phyloP scores from a whole-genome alignment of 441 rosid species.

The Hura crepitans region DNA sequence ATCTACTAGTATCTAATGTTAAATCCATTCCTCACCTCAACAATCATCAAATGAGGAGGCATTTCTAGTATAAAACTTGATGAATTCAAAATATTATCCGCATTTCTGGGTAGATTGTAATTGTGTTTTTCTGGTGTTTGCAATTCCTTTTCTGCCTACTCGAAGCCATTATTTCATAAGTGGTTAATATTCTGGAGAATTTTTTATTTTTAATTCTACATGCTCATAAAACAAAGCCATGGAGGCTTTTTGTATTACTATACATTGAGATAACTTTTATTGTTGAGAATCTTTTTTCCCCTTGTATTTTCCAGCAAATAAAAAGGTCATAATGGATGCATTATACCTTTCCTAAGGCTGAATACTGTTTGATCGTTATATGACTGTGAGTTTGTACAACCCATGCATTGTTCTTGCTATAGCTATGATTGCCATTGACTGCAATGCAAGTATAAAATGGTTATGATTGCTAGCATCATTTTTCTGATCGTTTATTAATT shows the following conservation, averaged over 20 bases:
- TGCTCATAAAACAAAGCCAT: neutral
- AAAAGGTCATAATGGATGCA: neutral
- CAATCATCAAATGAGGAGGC: neutral
- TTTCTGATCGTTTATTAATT: conserved; percentile 27
- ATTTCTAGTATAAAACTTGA: neutral
- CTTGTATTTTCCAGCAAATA: too few species aligned
- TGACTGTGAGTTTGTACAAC: neutral
- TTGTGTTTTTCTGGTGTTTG: neutral
- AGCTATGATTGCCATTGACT: neutral
- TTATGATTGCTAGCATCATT: conserved; percentile 13
- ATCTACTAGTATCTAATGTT: neutral
- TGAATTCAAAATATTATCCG: neutral
- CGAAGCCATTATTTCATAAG: neutral
- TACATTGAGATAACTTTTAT: neutral
- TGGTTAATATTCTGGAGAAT: neutral
- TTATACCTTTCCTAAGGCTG: neutral
- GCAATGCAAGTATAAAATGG: neutral
- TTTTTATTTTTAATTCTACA: neutral
- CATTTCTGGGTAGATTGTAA: neutral
- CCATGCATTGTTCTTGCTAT: neutral
- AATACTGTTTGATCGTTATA: neutral
- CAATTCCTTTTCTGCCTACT: neutral
- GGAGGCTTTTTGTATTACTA: neutral
- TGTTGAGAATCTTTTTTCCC: too few species aligned
- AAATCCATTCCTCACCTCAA: neutral